A percentile compares a stretch with the other conserved stretches of the same genome.
Evolutionary conservation across 2,329 filamentous ascomycete species (phyloP).

Genomic region (Daldinia sp.): DNA sequence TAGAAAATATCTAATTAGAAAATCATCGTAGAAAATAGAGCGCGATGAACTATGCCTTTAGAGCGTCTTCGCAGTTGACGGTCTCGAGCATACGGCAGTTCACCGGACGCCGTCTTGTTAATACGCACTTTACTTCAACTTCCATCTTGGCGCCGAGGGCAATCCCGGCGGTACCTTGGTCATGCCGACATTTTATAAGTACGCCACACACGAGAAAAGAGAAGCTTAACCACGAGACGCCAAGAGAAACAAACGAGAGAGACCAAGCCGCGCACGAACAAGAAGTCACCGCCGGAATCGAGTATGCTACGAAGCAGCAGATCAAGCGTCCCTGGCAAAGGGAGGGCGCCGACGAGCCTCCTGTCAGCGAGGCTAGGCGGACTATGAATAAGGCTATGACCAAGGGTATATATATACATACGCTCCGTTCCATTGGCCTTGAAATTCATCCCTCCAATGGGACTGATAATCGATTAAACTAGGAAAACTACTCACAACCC

Average conservation of each 20-base stretch:
- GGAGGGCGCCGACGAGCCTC: slow-evolving; percentile 69
- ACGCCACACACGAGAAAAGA: slow-evolving; percentile 34
- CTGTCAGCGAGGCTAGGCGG: slow-evolving; percentile 63
- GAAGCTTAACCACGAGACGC: slow-evolving; percentile 41
- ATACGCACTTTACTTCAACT: slow-evolving; percentile 9
- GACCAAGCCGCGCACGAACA: slow-evolving; percentile 50
- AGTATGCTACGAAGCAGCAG: slow-evolving; percentile 64
- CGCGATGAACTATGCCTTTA: slow-evolving; percentile 51
- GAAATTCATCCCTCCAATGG: neutral
- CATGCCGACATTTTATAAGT: slow-evolving; percentile 36
- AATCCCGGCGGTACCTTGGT: neutral
- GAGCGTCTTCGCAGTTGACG: slow-evolving; percentile 46
- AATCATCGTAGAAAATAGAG: slow-evolving; percentile 27
- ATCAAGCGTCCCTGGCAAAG: slow-evolving; percentile 72
- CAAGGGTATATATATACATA: slow-evolving; percentile 62
- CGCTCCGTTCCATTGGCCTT: neutral
- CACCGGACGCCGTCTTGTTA: slow-evolving; percentile 21
- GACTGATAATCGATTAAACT: slow-evolving; percentile 6
- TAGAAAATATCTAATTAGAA: slow-evolving; percentile 16
- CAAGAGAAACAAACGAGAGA: slow-evolving; percentile 46
- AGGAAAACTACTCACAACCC: slow-evolving; percentile 80
- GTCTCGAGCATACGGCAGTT: slow-evolving; percentile 41
- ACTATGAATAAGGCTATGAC: slow-evolving; percentile 66
- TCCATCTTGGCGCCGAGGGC: neutral
- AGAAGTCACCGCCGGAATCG: slow-evolving; percentile 51